Percentiles rank a stretch among this genome's conserved stretches.
phyloP scores from a whole-genome alignment of 345 rosid species.

The Gossypium longicalyx region DNA sequence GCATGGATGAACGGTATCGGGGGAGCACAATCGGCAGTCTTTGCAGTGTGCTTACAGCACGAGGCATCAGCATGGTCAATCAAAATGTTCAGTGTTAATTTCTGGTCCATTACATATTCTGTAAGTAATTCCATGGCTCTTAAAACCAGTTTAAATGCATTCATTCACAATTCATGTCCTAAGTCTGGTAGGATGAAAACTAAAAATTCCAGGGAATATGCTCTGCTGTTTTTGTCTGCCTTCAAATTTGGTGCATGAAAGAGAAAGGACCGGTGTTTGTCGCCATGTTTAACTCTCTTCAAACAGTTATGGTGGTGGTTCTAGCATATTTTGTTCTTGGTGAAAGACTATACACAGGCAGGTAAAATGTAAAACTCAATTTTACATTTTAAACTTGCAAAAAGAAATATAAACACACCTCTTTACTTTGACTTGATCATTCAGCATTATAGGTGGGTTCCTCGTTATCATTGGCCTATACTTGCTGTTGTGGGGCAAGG shows the following conservation, averaged over 20 bases:
- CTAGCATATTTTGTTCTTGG: constrained; percentile 54
- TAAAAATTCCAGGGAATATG: constrained; percentile 44
- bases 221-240: constrained; percentile 36
- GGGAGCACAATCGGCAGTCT: constrained; percentile 56
- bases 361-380: constrained; percentile 27
- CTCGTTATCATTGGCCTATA: not conserved
- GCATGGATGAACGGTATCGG: constrained; percentile 55
- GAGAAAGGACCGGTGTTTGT: constrained; percentile 56
- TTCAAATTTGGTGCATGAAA: constrained; percentile 59
- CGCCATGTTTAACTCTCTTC: constrained; percentile 59
- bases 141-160: not conserved
- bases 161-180: not conserved
- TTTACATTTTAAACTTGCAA: not conserved
- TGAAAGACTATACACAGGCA: constrained; percentile 56
- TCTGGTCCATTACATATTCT: constrained; percentile 49
- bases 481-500: constrained; percentile 10
- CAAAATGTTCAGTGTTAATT: constrained; percentile 40
- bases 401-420: not conserved
- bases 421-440: not conserved
- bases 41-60: constrained; percentile 39
- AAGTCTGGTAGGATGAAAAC: not conserved
- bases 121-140: constrained; percentile 30
- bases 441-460: constrained; percentile 3
- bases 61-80: constrained; percentile 47
- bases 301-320: constrained; percentile 42